Conservation (phyloP, 768 basidiomycete species). For the Mycena albidolilacea region DNA sequence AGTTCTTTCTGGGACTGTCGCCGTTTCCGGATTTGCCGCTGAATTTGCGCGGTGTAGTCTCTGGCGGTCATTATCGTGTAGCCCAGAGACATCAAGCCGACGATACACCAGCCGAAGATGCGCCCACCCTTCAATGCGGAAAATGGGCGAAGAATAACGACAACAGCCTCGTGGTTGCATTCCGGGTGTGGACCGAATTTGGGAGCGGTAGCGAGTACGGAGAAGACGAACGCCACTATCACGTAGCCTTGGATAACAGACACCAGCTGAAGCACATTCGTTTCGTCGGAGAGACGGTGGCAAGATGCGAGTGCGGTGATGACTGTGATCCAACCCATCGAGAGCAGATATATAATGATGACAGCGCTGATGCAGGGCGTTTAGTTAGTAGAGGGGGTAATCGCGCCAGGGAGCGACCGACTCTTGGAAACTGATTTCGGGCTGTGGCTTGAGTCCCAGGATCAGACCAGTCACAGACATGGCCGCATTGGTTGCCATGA, state of each 20-base stretch:
- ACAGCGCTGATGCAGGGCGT: neutral
- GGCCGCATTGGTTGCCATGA: too few species aligned
- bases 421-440: conserved; percentile 27
- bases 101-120: conserved; percentile 1
- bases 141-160: conserved; percentile 21
- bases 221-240: neutral
- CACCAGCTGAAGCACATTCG: conserved; percentile 3
- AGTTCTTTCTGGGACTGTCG: too few species aligned
- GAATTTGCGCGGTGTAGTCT: conserved; percentile 14
- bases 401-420: neutral
- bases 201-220: neutral
- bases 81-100: neutral
- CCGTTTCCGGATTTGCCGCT: neutral
- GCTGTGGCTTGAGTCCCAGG: neutral
- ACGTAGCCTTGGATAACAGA: conserved; percentile 25
- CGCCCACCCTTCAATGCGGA: conserved; percentile 7
- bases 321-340: conserved; percentile 25
- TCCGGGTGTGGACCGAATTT: conserved; percentile 1
- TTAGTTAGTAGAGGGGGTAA: neutral
- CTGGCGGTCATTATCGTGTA: conserved; percentile 23
- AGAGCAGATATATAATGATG: conserved; percentile 24
- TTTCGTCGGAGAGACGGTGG: conserved; percentile 8
- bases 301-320: conserved; percentile 13
- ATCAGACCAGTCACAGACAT: too few species aligned
- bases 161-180: conserved; percentile 18